phyloP scores from a whole-genome alignment of 2,329 filamentous ascomycete genomes.

The Pseudogymnoascus pannorum region DNA sequence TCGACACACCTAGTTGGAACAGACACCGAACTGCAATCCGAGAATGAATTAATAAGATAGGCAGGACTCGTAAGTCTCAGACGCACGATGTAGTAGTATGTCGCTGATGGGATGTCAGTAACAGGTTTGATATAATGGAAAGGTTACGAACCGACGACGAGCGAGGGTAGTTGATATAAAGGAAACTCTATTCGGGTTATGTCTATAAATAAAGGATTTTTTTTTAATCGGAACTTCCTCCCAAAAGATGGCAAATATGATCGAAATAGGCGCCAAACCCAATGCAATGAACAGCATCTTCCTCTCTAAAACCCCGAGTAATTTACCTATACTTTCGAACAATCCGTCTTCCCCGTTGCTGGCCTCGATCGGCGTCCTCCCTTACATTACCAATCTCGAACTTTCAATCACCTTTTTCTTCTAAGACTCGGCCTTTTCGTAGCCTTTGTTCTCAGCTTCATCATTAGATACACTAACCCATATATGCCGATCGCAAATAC shows the following conservation, averaged over 20 bases:
- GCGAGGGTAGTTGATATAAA: background rate
- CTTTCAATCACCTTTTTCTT: background rate
- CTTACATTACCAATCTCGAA: background rate
- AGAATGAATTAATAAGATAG: background rate
- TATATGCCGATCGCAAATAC: constrained; percentile 38
- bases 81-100: background rate
- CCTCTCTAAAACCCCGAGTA: background rate
- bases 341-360: background rate
- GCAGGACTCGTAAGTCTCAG: background rate
- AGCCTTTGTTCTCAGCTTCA: constrained; percentile 42
- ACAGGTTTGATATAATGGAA: background rate
- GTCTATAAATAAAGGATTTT: background rate
- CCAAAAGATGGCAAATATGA: background rate
- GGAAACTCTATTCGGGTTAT: background rate
- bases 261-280: background rate
- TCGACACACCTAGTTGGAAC: background rate
- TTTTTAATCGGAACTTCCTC: background rate
- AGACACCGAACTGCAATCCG: background rate
- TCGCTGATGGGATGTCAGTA: background rate
- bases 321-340: background rate
- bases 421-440: constrained; percentile 34
- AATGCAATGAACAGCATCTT: background rate
- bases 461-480: constrained; percentile 38
- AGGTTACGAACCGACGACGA: background rate
- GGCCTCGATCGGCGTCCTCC: background rate